Base-by-base conservation (phyloP, 192 early-diverging fungal genomes). In the Coemansia pectinata region DNA sequence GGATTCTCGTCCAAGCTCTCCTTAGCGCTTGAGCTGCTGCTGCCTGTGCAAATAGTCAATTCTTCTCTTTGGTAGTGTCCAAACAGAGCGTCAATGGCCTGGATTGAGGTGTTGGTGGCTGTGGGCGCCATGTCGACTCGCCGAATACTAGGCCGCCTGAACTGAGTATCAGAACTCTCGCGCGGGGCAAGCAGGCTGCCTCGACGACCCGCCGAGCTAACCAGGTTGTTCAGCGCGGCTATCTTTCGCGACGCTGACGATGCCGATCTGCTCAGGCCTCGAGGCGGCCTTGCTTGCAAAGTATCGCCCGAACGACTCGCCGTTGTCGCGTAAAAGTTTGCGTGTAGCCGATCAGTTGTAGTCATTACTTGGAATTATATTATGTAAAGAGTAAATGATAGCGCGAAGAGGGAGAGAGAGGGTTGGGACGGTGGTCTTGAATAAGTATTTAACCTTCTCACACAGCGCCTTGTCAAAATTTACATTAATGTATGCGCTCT, bases 1-100 rank as follows among this genome's bases (percentile, higher is more conserved):
- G 53, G 52, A 4, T n/a, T 55, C 10, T 55, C 52, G 0, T 55
- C 52, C 52, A 55, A 55, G 52, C 25, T 27, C 8, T 55, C 52
- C 3, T n/a, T 29, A 12, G 21, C 52, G 25, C 52, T 55, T 55
- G 52, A 25, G 11, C 2, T 29, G 52, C 52, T 55, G 52, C 52
- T 55, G 50, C 10, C 10, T 55, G 52, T 55, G 11, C 52, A 27
- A 55, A 55, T 29, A 15, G 52, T 55, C 52, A 55, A 14, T 3
- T 55, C 63, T 31, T 55, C 39, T 1, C 41, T 47, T 12, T 58
- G 45, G 63, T 62, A 55, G 41, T 70, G 58, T 61, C 45, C 41
- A 57, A 78, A 73, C 19, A 78, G 60, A 3, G 59, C 38, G 27
- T 78, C 76, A 6, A 78, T 68, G 2, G 71, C 67, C 2, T 68